Evolutionary conservation across 345 rosid genomes (phyloP).

Genomic region (Turnera subulata): DNA sequence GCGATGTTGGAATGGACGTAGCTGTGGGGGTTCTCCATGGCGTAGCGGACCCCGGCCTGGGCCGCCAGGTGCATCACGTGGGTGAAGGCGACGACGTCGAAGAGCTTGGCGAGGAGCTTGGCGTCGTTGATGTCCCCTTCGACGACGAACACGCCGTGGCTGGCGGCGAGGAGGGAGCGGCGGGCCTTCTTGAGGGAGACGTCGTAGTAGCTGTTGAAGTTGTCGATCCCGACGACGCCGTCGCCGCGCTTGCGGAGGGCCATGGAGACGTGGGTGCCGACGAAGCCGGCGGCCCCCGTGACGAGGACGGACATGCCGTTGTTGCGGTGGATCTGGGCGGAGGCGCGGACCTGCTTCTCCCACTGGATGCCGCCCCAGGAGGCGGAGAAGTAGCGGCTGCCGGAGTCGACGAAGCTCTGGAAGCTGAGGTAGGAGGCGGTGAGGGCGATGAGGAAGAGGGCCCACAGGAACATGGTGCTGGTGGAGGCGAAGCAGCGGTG

Average conservation of each 20-base stretch:
- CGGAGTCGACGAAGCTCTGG: constrained; percentile 65
- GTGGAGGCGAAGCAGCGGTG: constrained; percentile 83
- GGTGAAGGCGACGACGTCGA: constrained; percentile 30
- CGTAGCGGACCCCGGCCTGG: constrained; percentile 41
- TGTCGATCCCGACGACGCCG: constrained; percentile 37
- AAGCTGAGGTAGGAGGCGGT: constrained; percentile 85
- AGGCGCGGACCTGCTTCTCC: constrained; percentile 27
- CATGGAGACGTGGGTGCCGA: constrained; percentile 34
- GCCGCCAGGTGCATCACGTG: constrained; percentile 41
- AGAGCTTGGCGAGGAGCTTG: constrained; percentile 23
- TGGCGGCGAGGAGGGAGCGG: constrained; percentile 15
- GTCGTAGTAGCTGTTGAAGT: constrained; percentile 31
- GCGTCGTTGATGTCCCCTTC: constrained; percentile 34
- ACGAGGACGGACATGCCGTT: constrained; percentile 29
- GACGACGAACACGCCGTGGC: constrained; percentile 24
- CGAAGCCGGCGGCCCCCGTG: constrained; percentile 39
- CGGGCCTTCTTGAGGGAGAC: constrained; percentile 29
- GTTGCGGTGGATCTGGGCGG: constrained; percentile 20
- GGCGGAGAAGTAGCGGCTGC: constrained; percentile 34
- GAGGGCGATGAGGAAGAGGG: constrained; percentile 76
- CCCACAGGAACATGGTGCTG: constrained; percentile 89
- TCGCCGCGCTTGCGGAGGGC: constrained; percentile 36
- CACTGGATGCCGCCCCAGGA: constrained; percentile 30
- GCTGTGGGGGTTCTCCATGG: constrained; percentile 35
- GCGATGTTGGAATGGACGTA: constrained; percentile 31